A percentile compares a stretch with the other conserved stretches of the same genome.
Conservation (phyloP, 192 early-diverging fungal species). For the Tieghemiomyces parasiticus region DNA sequence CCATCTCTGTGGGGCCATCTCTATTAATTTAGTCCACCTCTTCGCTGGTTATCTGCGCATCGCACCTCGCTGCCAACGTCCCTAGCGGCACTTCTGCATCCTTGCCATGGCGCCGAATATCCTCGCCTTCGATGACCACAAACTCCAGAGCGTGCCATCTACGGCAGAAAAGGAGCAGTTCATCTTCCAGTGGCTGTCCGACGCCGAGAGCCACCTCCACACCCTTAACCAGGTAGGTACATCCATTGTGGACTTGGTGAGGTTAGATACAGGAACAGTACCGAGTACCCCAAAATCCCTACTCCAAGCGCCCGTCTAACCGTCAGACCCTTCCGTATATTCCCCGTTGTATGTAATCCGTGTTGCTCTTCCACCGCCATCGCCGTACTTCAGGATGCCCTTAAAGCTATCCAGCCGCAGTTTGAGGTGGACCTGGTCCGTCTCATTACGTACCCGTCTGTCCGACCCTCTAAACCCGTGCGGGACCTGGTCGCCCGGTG, state of each 20-base stretch:
- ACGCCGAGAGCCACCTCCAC: conserved; percentile 59
- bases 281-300: background rate
- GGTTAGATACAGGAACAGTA: background rate
- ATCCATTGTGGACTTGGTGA: conserved; percentile 5
- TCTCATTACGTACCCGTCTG: conserved; percentile 40
- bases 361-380: background rate
- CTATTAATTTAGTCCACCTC: too few species aligned
- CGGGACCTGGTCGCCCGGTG: conserved; percentile 53
- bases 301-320: background rate
- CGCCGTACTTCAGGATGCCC: conserved; percentile 24
- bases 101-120: conserved; percentile 11
- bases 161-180: conserved; percentile 62
- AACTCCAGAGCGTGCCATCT: conserved; percentile 21
- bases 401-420: conserved; percentile 46
- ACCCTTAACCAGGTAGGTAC: conserved; percentile 26
- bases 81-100: too few species aligned
- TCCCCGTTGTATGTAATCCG: background rate
- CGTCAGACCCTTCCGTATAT: background rate
- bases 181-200: conserved; percentile 81
- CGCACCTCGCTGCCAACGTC: too few species aligned
- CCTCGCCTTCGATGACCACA: conserved; percentile 34
- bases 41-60: too few species aligned
- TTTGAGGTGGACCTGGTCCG: conserved; percentile 64
- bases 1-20: too few species aligned
- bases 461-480: conserved; percentile 50